Evolutionary conservation across 176 grass and related monocot genomes (phyloP).

Genomic region (Avena atlantica): DNA sequence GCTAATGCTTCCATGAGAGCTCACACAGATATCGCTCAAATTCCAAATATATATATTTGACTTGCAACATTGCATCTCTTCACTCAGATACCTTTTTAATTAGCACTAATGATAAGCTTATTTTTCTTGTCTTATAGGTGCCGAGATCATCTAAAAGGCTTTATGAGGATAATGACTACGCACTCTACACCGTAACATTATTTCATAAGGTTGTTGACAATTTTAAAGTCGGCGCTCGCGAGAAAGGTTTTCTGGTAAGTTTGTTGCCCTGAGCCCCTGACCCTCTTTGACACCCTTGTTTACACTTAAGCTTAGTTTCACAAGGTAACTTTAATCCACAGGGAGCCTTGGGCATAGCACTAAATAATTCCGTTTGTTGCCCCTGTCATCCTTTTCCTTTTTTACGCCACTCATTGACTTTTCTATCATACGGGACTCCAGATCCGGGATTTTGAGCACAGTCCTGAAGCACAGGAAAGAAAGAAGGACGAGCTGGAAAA

Average conservation of each 20-base stretch:
- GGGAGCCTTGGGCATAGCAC: background rate
- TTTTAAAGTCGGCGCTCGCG: slow-evolving; percentile 71
- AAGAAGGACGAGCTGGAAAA: slow-evolving; percentile 83
- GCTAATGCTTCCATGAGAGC: background rate
- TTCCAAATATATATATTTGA: slow-evolving; percentile 4
- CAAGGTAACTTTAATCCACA: background rate
- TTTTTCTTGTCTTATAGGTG: slow-evolving; percentile 32
- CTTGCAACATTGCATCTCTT: background rate
- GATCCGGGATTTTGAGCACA: slow-evolving; percentile 85
- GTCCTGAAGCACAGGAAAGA: slow-evolving; percentile 77
- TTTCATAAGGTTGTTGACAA: slow-evolving; percentile 88
- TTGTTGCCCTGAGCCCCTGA: background rate
- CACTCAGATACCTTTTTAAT: background rate
- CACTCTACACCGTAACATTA: slow-evolving; percentile 90
- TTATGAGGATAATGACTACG: slow-evolving; percentile 88
- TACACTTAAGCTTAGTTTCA: background rate
- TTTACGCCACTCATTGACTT: background rate
- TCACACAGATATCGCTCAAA: background rate
- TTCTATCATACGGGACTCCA: slow-evolving; percentile 40
- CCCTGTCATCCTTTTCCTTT: background rate
- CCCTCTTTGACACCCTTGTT: slow-evolving; percentile 12
- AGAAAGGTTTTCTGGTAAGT: slow-evolving; percentile 85
- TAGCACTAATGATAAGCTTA: background rate
- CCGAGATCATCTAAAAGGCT: slow-evolving; percentile 83
- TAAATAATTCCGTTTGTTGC: background rate